A percentile compares a stretch with the other conserved stretches of the same genome.
phyloP scores from a whole-genome alignment of 257 asterid species.

The Osmanthus fragrans region DNA sequence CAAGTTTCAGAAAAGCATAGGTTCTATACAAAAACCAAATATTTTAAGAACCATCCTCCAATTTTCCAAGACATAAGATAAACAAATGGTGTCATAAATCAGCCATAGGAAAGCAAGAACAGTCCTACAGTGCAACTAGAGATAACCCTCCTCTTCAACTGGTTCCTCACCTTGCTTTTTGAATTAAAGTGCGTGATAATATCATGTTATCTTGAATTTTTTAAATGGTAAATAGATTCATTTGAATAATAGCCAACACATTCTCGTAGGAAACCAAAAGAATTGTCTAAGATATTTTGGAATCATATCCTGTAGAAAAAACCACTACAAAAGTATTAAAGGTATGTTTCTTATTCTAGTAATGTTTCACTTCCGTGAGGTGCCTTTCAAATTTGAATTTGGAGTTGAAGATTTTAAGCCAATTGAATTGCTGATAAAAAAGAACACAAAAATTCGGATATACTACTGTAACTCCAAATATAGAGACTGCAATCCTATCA shows the following conservation, averaged over 20 bases:
- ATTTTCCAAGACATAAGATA: neutral
- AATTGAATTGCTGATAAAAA: neutral
- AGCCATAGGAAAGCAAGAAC: neutral
- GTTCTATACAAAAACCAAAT: neutral
- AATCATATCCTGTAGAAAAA: neutral
- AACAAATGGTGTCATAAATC: neutral
- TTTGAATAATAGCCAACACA: too few relatives aligned
- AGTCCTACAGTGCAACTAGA: neutral
- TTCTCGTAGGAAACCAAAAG: neutral
- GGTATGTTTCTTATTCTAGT: too few relatives aligned
- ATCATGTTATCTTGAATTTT: neutral
- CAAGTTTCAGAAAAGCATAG: neutral
- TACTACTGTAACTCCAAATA: neutral
- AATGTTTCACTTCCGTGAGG: too few relatives aligned
- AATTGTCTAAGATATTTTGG: neutral
- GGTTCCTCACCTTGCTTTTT: neutral
- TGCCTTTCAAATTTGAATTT: too few relatives aligned
- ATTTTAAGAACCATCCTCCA: neutral
- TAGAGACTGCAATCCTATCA: neutral
- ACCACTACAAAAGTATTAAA: neutral
- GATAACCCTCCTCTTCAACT: neutral
- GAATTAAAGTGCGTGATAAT: neutral
- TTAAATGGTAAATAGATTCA: neutral
- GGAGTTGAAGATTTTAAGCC: neutral
- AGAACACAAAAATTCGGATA: neutral